Percentiles rank a stretch among this genome's conserved stretches.
phyloP scores from a whole-genome alignment of 2,329 filamentous ascomycete species.

The Chaetomiaceae sp. region DNA sequence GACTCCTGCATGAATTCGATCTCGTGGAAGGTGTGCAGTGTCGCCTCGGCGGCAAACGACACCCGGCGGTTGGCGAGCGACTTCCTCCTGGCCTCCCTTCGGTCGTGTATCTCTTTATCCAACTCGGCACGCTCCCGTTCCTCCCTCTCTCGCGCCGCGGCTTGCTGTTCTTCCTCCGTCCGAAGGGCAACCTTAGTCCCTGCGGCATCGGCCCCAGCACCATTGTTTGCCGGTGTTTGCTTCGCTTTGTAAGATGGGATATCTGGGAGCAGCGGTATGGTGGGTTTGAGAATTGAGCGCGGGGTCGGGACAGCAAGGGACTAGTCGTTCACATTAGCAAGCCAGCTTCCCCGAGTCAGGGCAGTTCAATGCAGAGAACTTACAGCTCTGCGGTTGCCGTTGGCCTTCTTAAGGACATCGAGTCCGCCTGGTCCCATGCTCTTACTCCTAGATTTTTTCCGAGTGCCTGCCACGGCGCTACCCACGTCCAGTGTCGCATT shows the following conservation, averaged over 20 bases:
- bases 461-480: slow-evolving; percentile 40
- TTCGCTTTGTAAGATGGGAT: slow-evolving; percentile 62
- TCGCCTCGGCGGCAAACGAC: slow-evolving; percentile 95
- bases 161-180: slow-evolving; percentile 65
- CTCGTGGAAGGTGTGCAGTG: slow-evolving; percentile 93
- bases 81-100: slow-evolving; percentile 83
- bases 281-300: slow-evolving; percentile 75
- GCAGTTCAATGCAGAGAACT: too few species aligned
- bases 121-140: slow-evolving; percentile 55
- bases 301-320: slow-evolving; percentile 51
- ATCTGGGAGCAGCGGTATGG: slow-evolving; percentile 59
- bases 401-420: slow-evolving; percentile 69
- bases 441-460: slow-evolving; percentile 80
- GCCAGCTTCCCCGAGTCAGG: not conserved
- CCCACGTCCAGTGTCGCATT: slow-evolving; percentile 66
- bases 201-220: slow-evolving; percentile 23
- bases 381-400: slow-evolving; percentile 77
- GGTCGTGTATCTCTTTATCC: slow-evolving; percentile 59
- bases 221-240: slow-evolving; percentile 28
- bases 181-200: slow-evolving; percentile 56
- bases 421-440: slow-evolving; percentile 90
- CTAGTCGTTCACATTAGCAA: slow-evolving; percentile 32
- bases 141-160: slow-evolving; percentile 62
- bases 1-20: slow-evolving; percentile 85
- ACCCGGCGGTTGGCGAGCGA: slow-evolving; percentile 89